Evolutionary conservation across 1,284 basidiomycete genomes (phyloP).

Genomic region (Fistulinella staudtii): DNA sequence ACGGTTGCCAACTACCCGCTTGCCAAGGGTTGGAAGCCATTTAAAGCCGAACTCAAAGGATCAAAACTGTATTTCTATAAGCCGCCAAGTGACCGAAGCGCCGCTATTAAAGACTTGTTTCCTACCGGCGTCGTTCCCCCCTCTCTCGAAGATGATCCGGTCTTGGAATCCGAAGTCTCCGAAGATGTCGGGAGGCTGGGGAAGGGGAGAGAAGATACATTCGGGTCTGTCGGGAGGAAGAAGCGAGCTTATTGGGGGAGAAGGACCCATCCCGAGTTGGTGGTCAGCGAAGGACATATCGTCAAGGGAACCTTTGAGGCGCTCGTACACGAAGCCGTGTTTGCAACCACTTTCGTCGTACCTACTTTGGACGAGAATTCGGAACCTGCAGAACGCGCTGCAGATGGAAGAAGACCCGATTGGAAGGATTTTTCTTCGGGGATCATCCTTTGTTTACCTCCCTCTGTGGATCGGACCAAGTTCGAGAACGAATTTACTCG

Average conservation of each 20-base stretch:
- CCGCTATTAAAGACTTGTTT: conserved; percentile 68
- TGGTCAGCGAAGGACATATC: conserved; percentile 40
- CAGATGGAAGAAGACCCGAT: conserved; percentile 25
- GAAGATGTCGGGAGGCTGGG: conserved; percentile 26
- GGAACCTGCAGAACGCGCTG: conserved; percentile 3
- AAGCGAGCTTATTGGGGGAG: conserved; percentile 77
- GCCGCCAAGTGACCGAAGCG: conserved; percentile 61
- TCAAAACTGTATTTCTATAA: conserved; percentile 82
- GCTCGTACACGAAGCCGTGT: conserved; percentile 73
- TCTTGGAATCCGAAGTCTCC: conserved; percentile 22
- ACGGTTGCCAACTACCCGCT: conserved; percentile 32
- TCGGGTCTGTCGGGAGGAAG: conserved; percentile 40
- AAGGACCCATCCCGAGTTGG: conserved; percentile 67
- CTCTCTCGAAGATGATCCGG: conserved; percentile 43
- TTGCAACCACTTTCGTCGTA: conserved; percentile 60
- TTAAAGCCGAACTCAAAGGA: conserved; percentile 75
- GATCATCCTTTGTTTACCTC: conserved; percentile 56
- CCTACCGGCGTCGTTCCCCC: conserved; percentile 57
- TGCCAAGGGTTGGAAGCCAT: conserved; percentile 76
- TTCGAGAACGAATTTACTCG: conserved; percentile 71
- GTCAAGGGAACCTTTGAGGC: conserved; percentile 71
- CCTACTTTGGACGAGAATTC: conserved; percentile 8
- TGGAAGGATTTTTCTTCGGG: conserved; percentile 64
- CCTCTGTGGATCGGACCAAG: conserved; percentile 46
- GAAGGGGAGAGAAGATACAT: conserved; percentile 35